Evolutionary conservation across 148 eudicot species (phyloP).

Genomic region (Oxyria digyna): DNA sequence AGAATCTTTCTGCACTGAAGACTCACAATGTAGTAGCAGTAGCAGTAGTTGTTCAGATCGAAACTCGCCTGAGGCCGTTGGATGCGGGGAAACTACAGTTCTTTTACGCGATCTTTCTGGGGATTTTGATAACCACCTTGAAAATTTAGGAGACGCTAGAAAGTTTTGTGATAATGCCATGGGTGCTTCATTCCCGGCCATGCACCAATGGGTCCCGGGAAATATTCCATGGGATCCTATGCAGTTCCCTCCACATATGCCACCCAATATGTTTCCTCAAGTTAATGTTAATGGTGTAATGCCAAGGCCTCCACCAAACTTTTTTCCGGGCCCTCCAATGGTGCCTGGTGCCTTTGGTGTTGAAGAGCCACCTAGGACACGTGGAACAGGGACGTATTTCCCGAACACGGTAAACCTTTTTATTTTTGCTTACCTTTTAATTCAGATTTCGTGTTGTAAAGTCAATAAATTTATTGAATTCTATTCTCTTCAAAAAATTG

Average conservation of each 20-base stretch:
- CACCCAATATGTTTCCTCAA: slow-evolving; percentile 38
- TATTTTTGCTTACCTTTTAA: no score
- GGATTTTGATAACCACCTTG: slow-evolving; percentile 42
- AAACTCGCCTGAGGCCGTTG: neutral
- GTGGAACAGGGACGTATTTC: slow-evolving; percentile 76
- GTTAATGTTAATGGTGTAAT: slow-evolving; percentile 36
- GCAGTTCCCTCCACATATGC: slow-evolving; percentile 23
- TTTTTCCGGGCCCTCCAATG: slow-evolving; percentile 21
- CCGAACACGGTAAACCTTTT: slow-evolving; percentile 48
- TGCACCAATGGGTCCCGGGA: slow-evolving; percentile 23
- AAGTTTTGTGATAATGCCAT: slow-evolving; percentile 33
- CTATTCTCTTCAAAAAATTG: slow-evolving; percentile 13
- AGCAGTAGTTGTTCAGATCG: neutral
- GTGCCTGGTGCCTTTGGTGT: slow-evolving; percentile 29
- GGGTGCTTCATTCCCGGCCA: slow-evolving; percentile 19
- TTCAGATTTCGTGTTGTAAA: no score
- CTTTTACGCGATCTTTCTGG: slow-evolving; percentile 55
- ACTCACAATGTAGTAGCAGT: slow-evolving; percentile 6
- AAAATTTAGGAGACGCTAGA: slow-evolving; percentile 38
- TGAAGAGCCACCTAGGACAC: slow-evolving; percentile 50
- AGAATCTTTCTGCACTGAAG: neutral
- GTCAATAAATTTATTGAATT: no score
- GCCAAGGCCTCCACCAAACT: slow-evolving; percentile 28
- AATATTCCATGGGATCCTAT: slow-evolving; percentile 37
- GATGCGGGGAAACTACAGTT: neutral